These are phyloP conservation scores for Phytophthora multivora DNA, from an alignment of 352 stramenopile genomes.

Conservation along the genomic window DNA sequence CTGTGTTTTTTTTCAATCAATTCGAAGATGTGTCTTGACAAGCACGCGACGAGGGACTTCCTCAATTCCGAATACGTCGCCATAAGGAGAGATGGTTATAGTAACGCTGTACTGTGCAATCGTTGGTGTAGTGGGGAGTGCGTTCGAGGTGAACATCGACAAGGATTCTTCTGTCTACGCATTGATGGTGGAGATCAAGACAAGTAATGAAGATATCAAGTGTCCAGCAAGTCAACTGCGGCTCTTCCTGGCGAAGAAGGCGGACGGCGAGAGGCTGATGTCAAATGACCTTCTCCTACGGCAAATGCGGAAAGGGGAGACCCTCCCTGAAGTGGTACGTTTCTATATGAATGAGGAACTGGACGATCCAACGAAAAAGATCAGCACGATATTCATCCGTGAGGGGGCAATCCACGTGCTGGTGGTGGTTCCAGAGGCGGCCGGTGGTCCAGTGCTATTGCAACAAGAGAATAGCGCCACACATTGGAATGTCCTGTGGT, in stretches of 20 bases:
- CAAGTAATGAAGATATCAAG: too few relatives aligned
- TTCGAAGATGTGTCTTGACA: too few relatives aligned
- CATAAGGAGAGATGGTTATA: not conserved
- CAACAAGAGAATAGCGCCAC: constrained; percentile 1
- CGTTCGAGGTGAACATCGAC: not conserved
- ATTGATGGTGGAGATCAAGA: not conserved
- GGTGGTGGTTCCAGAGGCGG: not conserved
- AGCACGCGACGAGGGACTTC: too few relatives aligned
- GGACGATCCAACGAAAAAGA: too few relatives aligned
- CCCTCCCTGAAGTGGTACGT: not conserved
- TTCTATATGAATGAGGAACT: too few relatives aligned
- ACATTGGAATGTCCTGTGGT: not conserved
- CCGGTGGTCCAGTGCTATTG: constrained; percentile 1
- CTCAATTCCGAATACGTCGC: not conserved
- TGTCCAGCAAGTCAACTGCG: too few relatives aligned
- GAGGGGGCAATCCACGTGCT: not conserved
- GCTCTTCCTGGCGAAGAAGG: not conserved
- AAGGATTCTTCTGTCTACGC: too few relatives aligned
- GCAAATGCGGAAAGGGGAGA: not conserved
- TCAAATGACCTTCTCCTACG: not conserved
- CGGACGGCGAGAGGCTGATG: not conserved
- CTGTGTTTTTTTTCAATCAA: too few relatives aligned
- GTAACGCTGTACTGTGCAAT: not conserved
- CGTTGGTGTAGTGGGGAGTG: not conserved
- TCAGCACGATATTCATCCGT: not conserved